Base-by-base conservation (phyloP, 1,284 basidiomycete genomes). In the Rhodotorula sp. region DNA sequence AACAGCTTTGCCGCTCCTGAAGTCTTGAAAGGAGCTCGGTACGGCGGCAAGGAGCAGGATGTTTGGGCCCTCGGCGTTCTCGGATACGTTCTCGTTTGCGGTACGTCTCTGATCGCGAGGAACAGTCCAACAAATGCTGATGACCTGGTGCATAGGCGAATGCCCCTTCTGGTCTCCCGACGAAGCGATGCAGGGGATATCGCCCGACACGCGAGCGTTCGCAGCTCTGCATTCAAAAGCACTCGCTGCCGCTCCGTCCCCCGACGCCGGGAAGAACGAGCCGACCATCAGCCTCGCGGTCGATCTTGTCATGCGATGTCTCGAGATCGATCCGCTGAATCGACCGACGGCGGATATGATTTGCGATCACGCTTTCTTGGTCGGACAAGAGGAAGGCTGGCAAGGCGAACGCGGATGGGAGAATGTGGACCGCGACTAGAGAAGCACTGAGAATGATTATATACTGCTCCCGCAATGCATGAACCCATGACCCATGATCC, bases 31-130 rank as follows among this genome's bases (percentile, higher is more conserved):
- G 95, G 95, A 17, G 93, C 96, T 79, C 87, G 91, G 70, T 99
- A 99, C 80, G 86, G 89, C 66, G 95, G 95, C 55, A 95, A 95
- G 80, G 93, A 95, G 79, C 95, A 98, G 82, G 95, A 99, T 77
- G 89, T 99, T 0, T 99, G 95, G 95, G 95, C 95, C 1, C 90
- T 96, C 68, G 95, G 95, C n/a, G 94, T 98, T 18, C 92, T 99
- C 24, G 92, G 89, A 18, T 99, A 95, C 80, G 96, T 99, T 66
- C 86, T 99, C 68, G 86, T 99, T 22, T 90, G 94, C 33, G 95
- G 95, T 29, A 26, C 33, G 24, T 14, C 14, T 15, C 33, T 4
- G 10, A 29, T 18, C 3, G 46, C 48, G 10, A 6, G 22, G 6
- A 46, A 22, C 55, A 30, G 58, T 46, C 45, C 37, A 53, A n/a